Percentiles rank a stretch among this genome's conserved stretches.
Conservation (phyloP, 2,329 filamentous ascomycete genomes). For the Ophiosphaerella herpotricha region DNA sequence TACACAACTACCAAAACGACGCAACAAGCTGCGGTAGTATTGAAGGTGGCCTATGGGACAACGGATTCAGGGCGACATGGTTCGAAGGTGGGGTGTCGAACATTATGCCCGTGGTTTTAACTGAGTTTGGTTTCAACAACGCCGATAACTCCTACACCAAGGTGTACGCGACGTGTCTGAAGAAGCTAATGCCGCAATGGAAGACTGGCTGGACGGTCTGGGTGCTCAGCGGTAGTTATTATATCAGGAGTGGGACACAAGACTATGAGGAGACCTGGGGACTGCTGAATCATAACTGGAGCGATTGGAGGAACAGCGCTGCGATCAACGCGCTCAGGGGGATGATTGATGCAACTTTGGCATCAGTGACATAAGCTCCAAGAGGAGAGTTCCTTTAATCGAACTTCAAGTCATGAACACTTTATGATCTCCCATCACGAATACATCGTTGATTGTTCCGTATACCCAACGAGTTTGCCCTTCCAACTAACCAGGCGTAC, state of each 20-base stretch:
- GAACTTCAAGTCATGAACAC: too few species aligned
- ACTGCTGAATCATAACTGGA: slow-evolving; percentile 53
- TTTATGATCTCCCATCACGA: neutral
- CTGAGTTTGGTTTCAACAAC: slow-evolving; percentile 59
- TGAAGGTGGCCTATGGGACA: slow-evolving; percentile 53
- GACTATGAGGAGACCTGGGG: slow-evolving; percentile 62
- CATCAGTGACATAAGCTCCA: slow-evolving; percentile 6
- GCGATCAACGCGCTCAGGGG: slow-evolving; percentile 52
- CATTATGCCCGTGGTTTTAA: slow-evolving; percentile 60
- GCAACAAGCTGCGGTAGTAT: slow-evolving; percentile 56
- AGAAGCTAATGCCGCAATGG: slow-evolving; percentile 59
- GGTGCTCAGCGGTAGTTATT: slow-evolving; percentile 64
- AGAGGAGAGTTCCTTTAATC: neutral
- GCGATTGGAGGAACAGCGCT: slow-evolving; percentile 45
- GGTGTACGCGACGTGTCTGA: slow-evolving; percentile 58
- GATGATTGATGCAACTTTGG: slow-evolving; percentile 52
- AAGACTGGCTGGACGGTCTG: slow-evolving; percentile 65
- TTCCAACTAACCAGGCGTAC: too few species aligned
- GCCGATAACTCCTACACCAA: slow-evolving; percentile 55
- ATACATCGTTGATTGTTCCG: neutral
- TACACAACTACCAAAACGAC: slow-evolving; percentile 65
- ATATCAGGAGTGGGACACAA: slow-evolving; percentile 52
- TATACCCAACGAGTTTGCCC: neutral
- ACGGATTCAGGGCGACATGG: slow-evolving; percentile 60
- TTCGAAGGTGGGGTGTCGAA: slow-evolving; percentile 41